Evolutionary conservation across 306 rosid genomes (phyloP).

Genomic region (Herpetospermum pedunculosum): DNA sequence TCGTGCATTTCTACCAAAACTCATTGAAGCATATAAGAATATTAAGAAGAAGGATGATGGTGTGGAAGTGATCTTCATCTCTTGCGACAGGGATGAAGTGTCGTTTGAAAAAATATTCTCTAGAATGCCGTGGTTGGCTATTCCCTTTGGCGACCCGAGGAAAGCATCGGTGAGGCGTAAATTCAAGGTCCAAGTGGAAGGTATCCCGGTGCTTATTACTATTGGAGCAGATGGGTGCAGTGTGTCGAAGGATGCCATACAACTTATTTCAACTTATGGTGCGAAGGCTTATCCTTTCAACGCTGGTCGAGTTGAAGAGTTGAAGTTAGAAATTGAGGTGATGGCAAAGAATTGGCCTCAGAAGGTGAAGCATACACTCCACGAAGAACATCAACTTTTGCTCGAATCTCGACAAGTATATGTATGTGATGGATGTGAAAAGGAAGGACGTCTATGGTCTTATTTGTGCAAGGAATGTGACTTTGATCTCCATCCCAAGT

Average conservation of each 20-base stretch:
- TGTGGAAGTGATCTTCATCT: conserved; percentile 30
- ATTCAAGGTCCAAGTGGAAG: conserved; percentile 24
- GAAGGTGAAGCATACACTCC: conserved; percentile 30
- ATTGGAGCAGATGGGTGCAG: conserved; percentile 23
- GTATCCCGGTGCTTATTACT: conserved; percentile 24
- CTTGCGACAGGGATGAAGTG: conserved; percentile 25
- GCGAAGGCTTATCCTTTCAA: conserved; percentile 39
- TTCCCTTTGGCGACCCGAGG: conserved; percentile 37
- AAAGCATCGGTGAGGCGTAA: conserved; percentile 12
- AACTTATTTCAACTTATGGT: conserved; percentile 23
- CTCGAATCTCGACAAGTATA: conserved; percentile 2
- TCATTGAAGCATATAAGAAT: conserved; percentile 18
- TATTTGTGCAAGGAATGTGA: conserved; percentile 25
- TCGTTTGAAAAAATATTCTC: conserved; percentile 22
- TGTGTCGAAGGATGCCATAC: conserved; percentile 13
- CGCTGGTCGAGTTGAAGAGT: conserved; percentile 18
- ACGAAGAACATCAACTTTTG: conserved; percentile 20
- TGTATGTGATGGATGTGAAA: conserved; percentile 19
- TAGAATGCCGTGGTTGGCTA: conserved; percentile 38
- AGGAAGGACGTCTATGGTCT: conserved; percentile 23
- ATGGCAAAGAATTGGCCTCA: conserved; percentile 27
- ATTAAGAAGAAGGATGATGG: conserved; percentile 18
- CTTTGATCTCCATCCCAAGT: conserved; percentile 37
- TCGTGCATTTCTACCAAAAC: conserved; percentile 30
- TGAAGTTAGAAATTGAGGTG: conserved; percentile 19